A percentile compares a stretch with the other conserved stretches of the same genome.
Conservation (phyloP, 2,329 filamentous ascomycete species). For the Penicillium occitanis region DNA sequence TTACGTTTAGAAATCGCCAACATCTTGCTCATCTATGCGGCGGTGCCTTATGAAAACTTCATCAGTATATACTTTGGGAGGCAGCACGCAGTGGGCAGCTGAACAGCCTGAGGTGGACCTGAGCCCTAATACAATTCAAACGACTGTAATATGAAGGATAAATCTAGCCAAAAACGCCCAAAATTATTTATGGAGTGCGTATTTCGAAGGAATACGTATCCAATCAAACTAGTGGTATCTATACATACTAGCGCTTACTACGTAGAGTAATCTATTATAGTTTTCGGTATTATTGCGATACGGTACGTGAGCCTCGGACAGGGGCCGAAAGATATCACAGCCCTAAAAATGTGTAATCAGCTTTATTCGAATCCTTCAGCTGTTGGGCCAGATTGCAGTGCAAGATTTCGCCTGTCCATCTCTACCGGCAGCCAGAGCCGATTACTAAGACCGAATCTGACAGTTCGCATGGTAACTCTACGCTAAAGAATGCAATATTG, state of each 20-base stretch:
- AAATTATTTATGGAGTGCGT: background rate
- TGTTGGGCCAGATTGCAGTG: background rate
- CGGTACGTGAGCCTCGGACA: background rate
- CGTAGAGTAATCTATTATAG: background rate
- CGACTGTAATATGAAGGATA: background rate
- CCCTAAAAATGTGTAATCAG: background rate
- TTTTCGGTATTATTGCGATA: background rate
- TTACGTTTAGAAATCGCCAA: background rate
- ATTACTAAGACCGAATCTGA: background rate
- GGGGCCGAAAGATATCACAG: background rate
- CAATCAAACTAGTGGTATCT: background rate
- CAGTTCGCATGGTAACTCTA: background rate
- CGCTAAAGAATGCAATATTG: background rate
- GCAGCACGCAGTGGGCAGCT: background rate
- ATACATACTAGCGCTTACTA: background rate
- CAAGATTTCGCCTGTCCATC: background rate
- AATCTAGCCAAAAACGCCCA: background rate
- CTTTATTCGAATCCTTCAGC: background rate
- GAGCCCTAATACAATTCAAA: background rate
- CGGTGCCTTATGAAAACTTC: background rate
- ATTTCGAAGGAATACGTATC: background rate
- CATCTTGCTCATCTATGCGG: background rate
- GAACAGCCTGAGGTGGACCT: background rate
- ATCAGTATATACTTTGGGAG: background rate
- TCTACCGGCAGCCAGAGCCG: background rate